These are phyloP conservation scores for Amorphotheca resinae DNA, from an alignment of 495 filamentous ascomycete species.

Conservation along the genomic window DNA sequence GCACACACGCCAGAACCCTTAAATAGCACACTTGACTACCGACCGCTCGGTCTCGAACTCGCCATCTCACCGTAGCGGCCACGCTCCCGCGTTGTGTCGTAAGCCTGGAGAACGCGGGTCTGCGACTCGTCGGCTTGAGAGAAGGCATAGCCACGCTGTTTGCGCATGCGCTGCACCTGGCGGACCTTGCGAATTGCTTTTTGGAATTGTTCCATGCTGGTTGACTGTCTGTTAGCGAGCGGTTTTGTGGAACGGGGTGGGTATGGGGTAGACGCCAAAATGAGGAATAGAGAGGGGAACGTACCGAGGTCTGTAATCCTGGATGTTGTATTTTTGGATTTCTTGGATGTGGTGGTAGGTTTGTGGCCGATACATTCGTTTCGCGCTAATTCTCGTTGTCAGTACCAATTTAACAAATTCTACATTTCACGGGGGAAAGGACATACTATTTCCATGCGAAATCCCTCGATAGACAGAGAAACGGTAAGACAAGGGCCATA, in stretches of 20 bases:
- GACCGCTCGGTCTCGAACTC: conserved; percentile 45
- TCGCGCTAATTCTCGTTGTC: conserved; percentile 41
- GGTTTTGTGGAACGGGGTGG: no score
- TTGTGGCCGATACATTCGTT: conserved; percentile 93
- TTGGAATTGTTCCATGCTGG: conserved; percentile 98
- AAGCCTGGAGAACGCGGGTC: conserved; percentile 86
- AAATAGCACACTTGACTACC: no score
- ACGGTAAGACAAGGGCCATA: conserved; percentile 68
- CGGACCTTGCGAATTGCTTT: conserved; percentile 98
- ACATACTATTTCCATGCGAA: conserved; percentile 59
- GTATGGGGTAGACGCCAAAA: conserved; percentile 7
- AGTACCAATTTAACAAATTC: no score
- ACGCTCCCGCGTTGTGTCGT: conserved; percentile 87
- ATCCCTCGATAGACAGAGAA: conserved; percentile 78
- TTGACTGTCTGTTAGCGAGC: conserved; percentile 1
- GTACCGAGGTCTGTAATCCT: conserved; percentile 89
- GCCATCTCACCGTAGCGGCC: conserved; percentile 96
- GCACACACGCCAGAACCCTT: no score
- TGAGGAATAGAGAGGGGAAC: conserved; percentile 5
- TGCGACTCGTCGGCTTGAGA: conserved; percentile 94
- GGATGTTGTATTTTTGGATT: conserved; percentile 99
- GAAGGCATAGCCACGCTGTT: conserved; percentile 97
- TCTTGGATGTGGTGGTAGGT: conserved; percentile 98
- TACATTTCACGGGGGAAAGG: background rate
- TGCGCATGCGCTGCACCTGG: conserved; percentile 98